Conservation (phyloP, 1,284 basidiomycete species). For the Schizophyllum commune region DNA sequence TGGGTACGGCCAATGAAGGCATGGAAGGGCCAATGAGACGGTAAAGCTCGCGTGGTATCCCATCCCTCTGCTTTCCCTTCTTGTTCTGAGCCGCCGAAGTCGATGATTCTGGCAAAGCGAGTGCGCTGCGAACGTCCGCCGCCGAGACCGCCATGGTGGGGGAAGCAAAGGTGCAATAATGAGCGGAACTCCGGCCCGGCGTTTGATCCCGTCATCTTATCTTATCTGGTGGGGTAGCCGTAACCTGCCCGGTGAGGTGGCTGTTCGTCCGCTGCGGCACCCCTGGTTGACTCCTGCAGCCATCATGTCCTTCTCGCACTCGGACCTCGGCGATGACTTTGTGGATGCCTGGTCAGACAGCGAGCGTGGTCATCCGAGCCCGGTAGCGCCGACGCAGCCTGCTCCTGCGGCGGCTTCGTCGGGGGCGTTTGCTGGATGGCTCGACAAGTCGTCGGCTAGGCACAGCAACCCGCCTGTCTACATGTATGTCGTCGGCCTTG, state of each 20-base stretch:
- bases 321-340: constrained; percentile 34
- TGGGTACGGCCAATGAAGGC: constrained; percentile 71
- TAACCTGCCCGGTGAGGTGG: not conserved
- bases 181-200: not conserved
- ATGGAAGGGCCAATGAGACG: constrained; percentile 90
- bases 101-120: constrained; percentile 49
- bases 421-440: constrained; percentile 26
- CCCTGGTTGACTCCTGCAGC: not conserved
- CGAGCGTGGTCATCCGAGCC: constrained; percentile 18
- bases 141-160: constrained; percentile 54
- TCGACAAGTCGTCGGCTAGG: constrained; percentile 46
- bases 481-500: constrained; percentile 30
- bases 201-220: not conserved
- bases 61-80: constrained; percentile 64
- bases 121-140: constrained; percentile 77
- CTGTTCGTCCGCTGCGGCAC: not conserved
- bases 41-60: constrained; percentile 90
- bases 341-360: constrained; percentile 40
- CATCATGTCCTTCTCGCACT: not conserved
- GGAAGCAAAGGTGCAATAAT: not conserved
- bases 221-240: not conserved
- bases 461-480: constrained; percentile 34
- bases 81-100: constrained; percentile 31
- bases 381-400: not conserved
- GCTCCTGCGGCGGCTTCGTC: not conserved